Evolutionary conservation across 164 flowering plant species (phyloP), one percentile per base, ranked within the genome.

Genomic region (Dillenia turbinata): DNA sequence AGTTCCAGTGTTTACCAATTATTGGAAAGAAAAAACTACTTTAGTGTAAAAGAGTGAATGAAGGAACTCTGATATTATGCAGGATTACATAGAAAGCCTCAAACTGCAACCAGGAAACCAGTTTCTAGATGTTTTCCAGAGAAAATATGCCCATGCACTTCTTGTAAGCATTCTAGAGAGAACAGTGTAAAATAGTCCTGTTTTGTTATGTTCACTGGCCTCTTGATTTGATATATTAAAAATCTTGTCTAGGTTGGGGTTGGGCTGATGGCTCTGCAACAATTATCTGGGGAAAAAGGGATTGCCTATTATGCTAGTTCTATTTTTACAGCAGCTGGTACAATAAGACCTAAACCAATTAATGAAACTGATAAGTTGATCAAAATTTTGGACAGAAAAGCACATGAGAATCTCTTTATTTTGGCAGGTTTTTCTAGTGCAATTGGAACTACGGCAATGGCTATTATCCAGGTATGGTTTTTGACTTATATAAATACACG

Each of bases 261-360:
- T 62, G 93, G 96, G 46, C 71, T 91, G 54, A 84, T 91, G 93
- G 70, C 77, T 33, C 66, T 88, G 59, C 84, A 81, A 62, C 84
- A 83, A 74, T 74, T 83, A 56, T 82, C 82, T 51, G 94, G 97
- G 9, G 60, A 61, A 9, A 84, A 73, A 70, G 96, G 76, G 1
- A 55, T 85, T 19, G 71, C 74, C 59, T 84, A 65, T 60, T 89
- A 87, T 71, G 79, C 84, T 19, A 79, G 77, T 60, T 58, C 80
- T 8, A 80, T 84, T 22, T 91, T 87, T 62, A 65, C 59, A 14
- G 63, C 83, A 50, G 87, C 95, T 47, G 92, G 92, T 88, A 74
- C 75, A 17, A 57, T 40, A 26, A 48, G 33, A 11, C 47, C 15
- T 10, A 4, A 44, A 15, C 52, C 24, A 40, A 33, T 33, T 33